Conservation (phyloP, 345 rosid species). For the Rhodamnia rubescens region DNA sequence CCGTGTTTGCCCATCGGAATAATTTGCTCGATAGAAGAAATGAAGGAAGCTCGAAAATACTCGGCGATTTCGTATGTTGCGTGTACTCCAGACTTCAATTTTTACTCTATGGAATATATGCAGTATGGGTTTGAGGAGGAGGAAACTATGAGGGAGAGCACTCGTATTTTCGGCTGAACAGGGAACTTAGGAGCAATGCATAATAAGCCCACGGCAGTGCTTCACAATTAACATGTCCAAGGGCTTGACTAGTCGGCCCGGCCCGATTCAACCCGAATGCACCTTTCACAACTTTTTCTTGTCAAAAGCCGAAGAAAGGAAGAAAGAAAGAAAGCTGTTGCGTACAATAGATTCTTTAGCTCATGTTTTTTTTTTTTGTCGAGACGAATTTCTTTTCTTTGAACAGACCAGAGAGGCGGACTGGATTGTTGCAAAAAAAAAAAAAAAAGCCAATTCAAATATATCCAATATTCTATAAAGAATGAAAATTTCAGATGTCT, state of each 20-base stretch:
- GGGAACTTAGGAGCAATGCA: not conserved
- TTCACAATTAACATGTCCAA: not conserved
- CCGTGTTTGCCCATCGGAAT: not conserved
- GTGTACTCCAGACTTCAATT: not conserved
- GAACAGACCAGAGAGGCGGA: accelerated
- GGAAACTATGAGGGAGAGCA: not conserved
- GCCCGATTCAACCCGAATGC: not conserved
- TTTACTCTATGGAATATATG: not conserved
- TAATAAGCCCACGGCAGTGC: not conserved
- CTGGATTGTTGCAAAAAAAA: not conserved
- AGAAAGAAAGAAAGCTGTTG: not conserved
- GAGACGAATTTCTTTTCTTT: not conserved
- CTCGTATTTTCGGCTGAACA: not conserved
- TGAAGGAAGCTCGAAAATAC: not conserved
- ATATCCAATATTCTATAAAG: not conserved
- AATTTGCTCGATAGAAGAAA: not conserved
- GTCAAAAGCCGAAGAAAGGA: not conserved
- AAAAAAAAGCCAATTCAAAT: not conserved
- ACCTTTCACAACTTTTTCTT: not conserved
- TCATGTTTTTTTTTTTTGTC: not conserved
- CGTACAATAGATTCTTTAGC: not conserved
- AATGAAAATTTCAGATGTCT: accelerated
- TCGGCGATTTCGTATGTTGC: not conserved
- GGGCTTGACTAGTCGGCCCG: not conserved
- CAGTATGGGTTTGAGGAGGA: not conserved